Evolutionary conservation across 257 asterid genomes (phyloP).

Genomic region (Verbena officinalis): DNA sequence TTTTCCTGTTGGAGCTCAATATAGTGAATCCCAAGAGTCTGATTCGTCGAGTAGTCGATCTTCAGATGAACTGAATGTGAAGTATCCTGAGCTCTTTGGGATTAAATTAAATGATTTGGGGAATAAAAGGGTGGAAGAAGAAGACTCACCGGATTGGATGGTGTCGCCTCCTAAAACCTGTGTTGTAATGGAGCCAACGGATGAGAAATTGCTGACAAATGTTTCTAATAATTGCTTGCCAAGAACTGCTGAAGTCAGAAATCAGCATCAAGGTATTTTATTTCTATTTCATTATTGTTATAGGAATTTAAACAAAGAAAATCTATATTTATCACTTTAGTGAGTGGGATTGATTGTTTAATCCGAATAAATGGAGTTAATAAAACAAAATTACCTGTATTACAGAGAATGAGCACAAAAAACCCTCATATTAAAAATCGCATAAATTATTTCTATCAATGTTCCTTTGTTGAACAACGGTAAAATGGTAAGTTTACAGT

Average conservation of each 20-base stretch:
- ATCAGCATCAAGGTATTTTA: conserved; percentile 41
- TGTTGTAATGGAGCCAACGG: conserved; percentile 70
- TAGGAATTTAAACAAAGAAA: too few species aligned
- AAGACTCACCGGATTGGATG: conserved; percentile 71
- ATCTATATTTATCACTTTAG: too few species aligned
- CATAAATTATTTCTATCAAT: too few species aligned
- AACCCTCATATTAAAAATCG: too few species aligned
- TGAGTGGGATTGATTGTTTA: too few species aligned
- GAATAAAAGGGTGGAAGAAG: conserved; percentile 42
- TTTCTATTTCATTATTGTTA: conserved; percentile 11
- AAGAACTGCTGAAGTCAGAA: conserved; percentile 17
- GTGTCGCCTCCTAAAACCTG: conserved; percentile 95
- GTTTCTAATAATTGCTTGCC: conserved; percentile 30
- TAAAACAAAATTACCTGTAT: too few species aligned
- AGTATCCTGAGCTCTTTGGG: conserved; percentile 71
- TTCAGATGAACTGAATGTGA: conserved; percentile 48
- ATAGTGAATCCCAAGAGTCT: conserved; percentile 50
- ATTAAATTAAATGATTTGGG: conserved; percentile 43
- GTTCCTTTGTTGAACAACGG: too few species aligned
- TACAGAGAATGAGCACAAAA: too few species aligned
- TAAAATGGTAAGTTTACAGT: too few species aligned
- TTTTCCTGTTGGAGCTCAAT: conserved; percentile 44
- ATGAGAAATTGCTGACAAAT: conserved; percentile 37
- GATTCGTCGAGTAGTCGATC: conserved; percentile 53
- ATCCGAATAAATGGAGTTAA: too few species aligned